phyloP scores from a whole-genome alignment of 2,329 filamentous ascomycete species.

The Fusarium tupiense region DNA sequence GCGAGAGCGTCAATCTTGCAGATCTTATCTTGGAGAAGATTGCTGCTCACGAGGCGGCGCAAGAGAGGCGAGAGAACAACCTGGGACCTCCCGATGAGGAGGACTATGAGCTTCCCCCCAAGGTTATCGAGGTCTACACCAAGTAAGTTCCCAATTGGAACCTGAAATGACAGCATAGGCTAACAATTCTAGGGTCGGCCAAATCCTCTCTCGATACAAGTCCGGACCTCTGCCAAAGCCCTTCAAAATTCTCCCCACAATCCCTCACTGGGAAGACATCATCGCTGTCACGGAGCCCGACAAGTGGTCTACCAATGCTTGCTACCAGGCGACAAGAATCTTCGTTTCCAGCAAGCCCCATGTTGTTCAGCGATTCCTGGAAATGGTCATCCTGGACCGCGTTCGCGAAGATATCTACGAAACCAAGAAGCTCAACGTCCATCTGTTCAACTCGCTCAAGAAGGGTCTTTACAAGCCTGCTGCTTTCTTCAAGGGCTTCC shows the following conservation, averaged over 20 bases:
- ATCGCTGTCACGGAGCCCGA: conserved; percentile 86
- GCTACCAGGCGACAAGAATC: conserved; percentile 89
- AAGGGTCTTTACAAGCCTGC: conserved; percentile 93
- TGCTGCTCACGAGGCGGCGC: conserved; percentile 83
- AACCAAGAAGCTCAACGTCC: conserved; percentile 93
- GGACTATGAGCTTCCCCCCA: conserved; percentile 85
- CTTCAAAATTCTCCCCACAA: conserved; percentile 93
- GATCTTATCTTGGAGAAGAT: conserved; percentile 96
- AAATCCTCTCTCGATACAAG: conserved; percentile 92
- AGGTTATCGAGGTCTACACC: conserved; percentile 93
- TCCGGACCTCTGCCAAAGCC: conserved; percentile 97
- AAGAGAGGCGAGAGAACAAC: conserved; percentile 53
- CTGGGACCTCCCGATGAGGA: conserved; percentile 77
- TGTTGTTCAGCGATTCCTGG: conserved; percentile 85
- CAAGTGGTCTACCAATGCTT: conserved; percentile 75
- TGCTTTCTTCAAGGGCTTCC: conserved; percentile 95
- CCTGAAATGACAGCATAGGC: neutral
- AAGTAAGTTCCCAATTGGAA: conserved; percentile 64
- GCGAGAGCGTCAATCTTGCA: conserved; percentile 79
- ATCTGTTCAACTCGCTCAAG: conserved; percentile 92
- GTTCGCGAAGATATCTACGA: conserved; percentile 96
- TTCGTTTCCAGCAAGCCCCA: conserved; percentile 87
- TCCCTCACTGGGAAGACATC: conserved; percentile 91
- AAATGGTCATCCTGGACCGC: conserved; percentile 85
- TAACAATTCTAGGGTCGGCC: conserved; percentile 70